Conservation (phyloP, 225 moss, liverwort and hornwort species). For the Bryoerythrophyllum caledonicum region DNA sequence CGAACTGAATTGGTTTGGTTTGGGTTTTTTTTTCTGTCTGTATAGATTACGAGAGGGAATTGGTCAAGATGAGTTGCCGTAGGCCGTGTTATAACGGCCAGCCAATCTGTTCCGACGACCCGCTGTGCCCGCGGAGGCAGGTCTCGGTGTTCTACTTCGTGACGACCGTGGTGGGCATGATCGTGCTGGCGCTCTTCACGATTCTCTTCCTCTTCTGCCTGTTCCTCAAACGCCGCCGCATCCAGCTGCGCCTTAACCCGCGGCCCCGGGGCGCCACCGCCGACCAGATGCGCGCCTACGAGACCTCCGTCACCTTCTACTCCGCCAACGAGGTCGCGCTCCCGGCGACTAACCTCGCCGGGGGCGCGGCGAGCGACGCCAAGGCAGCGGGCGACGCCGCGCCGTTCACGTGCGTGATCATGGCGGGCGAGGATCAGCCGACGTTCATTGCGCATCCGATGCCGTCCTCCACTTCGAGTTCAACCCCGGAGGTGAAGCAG, state of each 20-base stretch:
- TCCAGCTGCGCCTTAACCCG: slow-evolving; percentile 24
- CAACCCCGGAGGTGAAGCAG: neutral
- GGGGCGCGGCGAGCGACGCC: neutral
- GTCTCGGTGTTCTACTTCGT: slow-evolving; percentile 42
- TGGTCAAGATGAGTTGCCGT: slow-evolving; percentile 3
- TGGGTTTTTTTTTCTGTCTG: too few relatives aligned
- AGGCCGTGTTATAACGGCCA: slow-evolving; percentile 7
- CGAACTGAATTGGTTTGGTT: too few relatives aligned
- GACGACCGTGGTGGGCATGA: slow-evolving; percentile 36
- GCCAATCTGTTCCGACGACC: slow-evolving; percentile 2
- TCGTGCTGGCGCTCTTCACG: slow-evolving; percentile 31
- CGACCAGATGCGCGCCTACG: slow-evolving; percentile 9
- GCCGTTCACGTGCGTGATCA: slow-evolving; percentile 36
- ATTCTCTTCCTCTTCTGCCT: slow-evolving; percentile 36
- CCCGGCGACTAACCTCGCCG: neutral
- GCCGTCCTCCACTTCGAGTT: neutral
- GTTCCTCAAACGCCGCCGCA: slow-evolving; percentile 32
- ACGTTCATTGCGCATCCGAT: slow-evolving; percentile 22
- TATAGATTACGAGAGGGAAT: neutral
- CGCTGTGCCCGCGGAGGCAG: slow-evolving; percentile 1
- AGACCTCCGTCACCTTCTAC: slow-evolving; percentile 28
- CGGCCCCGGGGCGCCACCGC: neutral
- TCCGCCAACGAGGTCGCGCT: slow-evolving; percentile 2
- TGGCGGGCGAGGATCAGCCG: slow-evolving; percentile 36
- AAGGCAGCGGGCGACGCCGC: neutral